phyloP scores from a whole-genome alignment of 768 basidiomycete genomes.

The Crepidotus variabilis region DNA sequence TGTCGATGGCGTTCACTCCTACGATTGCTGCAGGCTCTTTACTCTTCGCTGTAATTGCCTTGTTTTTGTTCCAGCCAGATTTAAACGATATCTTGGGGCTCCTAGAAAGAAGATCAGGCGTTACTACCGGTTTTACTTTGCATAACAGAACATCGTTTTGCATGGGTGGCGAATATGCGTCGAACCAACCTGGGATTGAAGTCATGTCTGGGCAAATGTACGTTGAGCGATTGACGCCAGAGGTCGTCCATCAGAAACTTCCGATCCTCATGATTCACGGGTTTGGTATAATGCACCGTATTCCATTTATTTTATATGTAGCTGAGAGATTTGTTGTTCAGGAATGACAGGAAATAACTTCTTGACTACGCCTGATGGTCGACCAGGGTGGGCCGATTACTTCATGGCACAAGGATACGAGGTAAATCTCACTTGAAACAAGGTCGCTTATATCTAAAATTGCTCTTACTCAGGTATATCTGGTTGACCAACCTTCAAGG shows the following conservation, averaged over 20 bases:
- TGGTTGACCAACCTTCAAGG: slow-evolving; percentile 43
- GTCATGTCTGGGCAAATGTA: slow-evolving; percentile 47
- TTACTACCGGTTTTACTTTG: too few relatives aligned
- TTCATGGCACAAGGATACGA: slow-evolving; percentile 48
- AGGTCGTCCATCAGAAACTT: slow-evolving; percentile 29
- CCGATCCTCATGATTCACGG: slow-evolving; percentile 50
- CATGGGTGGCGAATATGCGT: too few relatives aligned
- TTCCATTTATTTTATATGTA: neutral
- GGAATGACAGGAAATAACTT: slow-evolving; percentile 52
- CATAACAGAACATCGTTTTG: too few relatives aligned
- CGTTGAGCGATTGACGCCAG: slow-evolving; percentile 46
- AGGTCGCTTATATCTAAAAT: neutral
- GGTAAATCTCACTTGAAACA: slow-evolving; percentile 24
- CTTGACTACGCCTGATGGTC: slow-evolving; percentile 51
- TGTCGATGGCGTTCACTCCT: too few relatives aligned
- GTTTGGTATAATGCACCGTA: slow-evolving; percentile 23
- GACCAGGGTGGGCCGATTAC: slow-evolving; percentile 55
- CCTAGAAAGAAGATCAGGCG: too few relatives aligned
- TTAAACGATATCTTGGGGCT: too few relatives aligned
- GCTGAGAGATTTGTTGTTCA: slow-evolving; percentile 10
- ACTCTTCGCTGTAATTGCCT: too few relatives aligned
- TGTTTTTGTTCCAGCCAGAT: too few relatives aligned
- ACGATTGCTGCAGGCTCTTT: too few relatives aligned
- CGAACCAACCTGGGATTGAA: too few relatives aligned
- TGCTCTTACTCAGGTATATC: slow-evolving; percentile 36